Conservation (phyloP, 495 filamentous ascomycete species). For the Annulohypoxylon bovei region DNA sequence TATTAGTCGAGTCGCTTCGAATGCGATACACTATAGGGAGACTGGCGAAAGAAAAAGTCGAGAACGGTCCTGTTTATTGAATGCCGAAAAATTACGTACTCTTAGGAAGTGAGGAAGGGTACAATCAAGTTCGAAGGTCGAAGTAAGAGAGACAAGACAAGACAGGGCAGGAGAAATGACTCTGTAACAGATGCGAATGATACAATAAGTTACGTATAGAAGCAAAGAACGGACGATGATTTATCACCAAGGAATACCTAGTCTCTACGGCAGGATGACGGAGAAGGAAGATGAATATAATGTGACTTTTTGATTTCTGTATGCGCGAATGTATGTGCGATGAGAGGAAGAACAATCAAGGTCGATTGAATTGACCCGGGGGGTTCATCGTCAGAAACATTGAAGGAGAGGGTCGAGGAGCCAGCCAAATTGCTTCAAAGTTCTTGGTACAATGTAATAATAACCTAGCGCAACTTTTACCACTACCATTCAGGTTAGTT, state of each 20-base stretch:
- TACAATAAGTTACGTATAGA: background rate
- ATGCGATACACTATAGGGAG: background rate
- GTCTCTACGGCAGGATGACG: conserved; percentile 13
- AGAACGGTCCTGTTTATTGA: conserved; percentile 11
- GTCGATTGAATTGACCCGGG: conserved; percentile 10
- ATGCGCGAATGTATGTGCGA: conserved; percentile 8
- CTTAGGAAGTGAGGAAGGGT: conserved; percentile 1
- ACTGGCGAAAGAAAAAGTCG: background rate
- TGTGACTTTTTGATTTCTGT: conserved; percentile 21
- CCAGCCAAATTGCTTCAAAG: conserved; percentile 30
- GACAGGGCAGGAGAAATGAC: conserved; percentile 5
- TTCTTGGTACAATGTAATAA: conserved; percentile 21
- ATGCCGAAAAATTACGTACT: conserved; percentile 6
- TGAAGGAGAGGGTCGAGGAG: conserved; percentile 20
- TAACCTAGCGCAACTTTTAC: conserved; percentile 8
- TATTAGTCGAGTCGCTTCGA: conserved; percentile 1
- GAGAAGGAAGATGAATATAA: conserved; percentile 19
- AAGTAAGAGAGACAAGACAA: background rate
- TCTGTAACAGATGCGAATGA: conserved; percentile 7
- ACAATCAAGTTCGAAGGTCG: conserved; percentile 7
- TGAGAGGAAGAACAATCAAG: conserved; percentile 29
- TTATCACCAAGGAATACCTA: conserved; percentile 21
- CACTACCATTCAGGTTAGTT: conserved; percentile 26
- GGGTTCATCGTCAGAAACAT: conserved; percentile 26
- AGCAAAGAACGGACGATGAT: conserved; percentile 36